Base-by-base conservation (phyloP, 2,329 filamentous ascomycete genomes). In the Aspergillus sp. region DNA sequence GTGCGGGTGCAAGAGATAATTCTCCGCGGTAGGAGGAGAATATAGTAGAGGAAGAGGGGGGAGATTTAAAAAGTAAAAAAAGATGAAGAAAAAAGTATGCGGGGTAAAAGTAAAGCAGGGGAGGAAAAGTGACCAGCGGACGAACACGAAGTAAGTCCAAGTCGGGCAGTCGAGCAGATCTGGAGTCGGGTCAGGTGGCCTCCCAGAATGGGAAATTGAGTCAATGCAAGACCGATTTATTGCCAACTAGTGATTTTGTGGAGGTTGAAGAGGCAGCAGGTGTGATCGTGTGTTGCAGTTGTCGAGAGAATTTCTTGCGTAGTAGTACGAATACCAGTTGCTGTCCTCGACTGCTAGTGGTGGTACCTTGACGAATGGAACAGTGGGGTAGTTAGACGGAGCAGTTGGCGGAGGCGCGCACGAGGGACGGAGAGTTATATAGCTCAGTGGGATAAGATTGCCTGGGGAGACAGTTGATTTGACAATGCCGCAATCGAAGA, bases 401-500 rank as follows among this genome's bases (percentile, higher is more conserved):
- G 41, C 41, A 23, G 39, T 52, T 25, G 30, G 39, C 30, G 8
- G 32, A 42, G 32, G 17, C 25, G 21, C 44, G 30, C 21, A 32
- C 48, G 23, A 32, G 25, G 30, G 23, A 25, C 50, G 41, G 39
- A 50, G 58, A 36, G 55, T 55, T 52, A 59, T 59, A 54, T 56
- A 57, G 39, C 39, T 47, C 42, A 23, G 47, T 36, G 23, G 19
- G n/a, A 51, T 58, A 44, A 44, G 27, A 56, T 42, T 44, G 32
- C 54, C 36, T 32, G 56, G 36, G 47, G 11, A 53, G 59, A 53
- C 17, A 23, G 42, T 61, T 62, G 59, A 57, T 56, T 59, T 41
- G 51, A 59, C 39, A 62, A 66, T 67, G 62, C 65, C 65, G 67
- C 66, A 66, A 69, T 68, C 42, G 57, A 53, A 44, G 56, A 62